Conservation (phyloP, 257 asterid species). For the Rhazya stricta region DNA sequence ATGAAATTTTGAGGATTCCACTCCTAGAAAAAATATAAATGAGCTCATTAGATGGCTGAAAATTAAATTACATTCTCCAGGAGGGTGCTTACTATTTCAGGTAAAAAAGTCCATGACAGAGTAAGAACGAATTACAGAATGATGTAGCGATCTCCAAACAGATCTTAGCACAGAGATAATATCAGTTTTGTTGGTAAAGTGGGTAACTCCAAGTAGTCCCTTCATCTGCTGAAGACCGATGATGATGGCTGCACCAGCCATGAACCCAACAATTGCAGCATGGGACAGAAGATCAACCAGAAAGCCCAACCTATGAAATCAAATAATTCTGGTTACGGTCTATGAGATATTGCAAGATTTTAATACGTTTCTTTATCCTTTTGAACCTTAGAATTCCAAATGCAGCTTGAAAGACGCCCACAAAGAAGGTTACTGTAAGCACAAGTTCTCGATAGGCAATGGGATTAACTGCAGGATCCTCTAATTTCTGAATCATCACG, state of each 20-base stretch:
- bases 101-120: not conserved
- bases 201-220: conserved; percentile 33
- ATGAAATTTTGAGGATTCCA: conserved; percentile 29
- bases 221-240: conserved; percentile 47
- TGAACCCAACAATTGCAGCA: conserved; percentile 49
- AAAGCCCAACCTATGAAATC: conserved; percentile 34
- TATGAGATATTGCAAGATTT: not conserved
- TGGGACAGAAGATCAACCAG: conserved; percentile 43
- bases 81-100: not conserved
- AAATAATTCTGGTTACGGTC: not conserved
- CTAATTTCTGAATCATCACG: conserved; percentile 29
- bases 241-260: conserved; percentile 50
- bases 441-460: conserved; percentile 51
- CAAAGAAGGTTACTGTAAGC: conserved; percentile 62
- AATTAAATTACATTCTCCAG: not conserved
- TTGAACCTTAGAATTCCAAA: conserved; percentile 60
- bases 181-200: conserved; percentile 36
- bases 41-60: not conserved
- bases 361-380: not conserved
- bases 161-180: conserved; percentile 32
- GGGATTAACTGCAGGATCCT: conserved; percentile 38
- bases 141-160: conserved; percentile 25
- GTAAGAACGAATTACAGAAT: conserved; percentile 18
- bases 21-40: conserved; percentile 20
- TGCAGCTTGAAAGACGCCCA: conserved; percentile 57